phyloP scores from a whole-genome alignment of 768 basidiomycete species.

The Suillus cothurnatus region DNA sequence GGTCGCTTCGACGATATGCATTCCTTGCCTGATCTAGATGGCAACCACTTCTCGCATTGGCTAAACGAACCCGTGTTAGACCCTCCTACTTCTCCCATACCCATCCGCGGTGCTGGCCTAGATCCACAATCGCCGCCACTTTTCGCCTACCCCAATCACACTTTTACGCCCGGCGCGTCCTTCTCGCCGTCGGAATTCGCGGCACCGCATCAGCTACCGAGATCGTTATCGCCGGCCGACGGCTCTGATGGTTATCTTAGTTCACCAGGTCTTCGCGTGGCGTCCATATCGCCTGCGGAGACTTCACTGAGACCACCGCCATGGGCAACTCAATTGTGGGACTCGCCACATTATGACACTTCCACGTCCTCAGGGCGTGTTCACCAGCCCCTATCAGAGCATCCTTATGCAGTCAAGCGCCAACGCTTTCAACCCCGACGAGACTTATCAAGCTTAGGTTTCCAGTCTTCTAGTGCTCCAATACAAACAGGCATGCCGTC shows the following conservation, averaged over 20 bases:
- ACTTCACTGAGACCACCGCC: slow-evolving; percentile 58
- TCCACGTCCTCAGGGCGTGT: slow-evolving; percentile 47
- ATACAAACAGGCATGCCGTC: slow-evolving; percentile 48
- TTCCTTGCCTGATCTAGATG: slow-evolving; percentile 42
- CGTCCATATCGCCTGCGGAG: slow-evolving; percentile 64
- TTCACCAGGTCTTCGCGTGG: slow-evolving; percentile 44
- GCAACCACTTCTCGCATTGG: slow-evolving; percentile 56
- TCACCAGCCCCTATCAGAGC: slow-evolving; percentile 49
- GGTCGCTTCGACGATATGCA: slow-evolving; percentile 35
- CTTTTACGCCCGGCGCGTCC: slow-evolving; percentile 49
- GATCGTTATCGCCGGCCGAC: slow-evolving; percentile 61
- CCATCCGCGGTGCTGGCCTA: slow-evolving; percentile 52
- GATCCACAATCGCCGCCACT: slow-evolving; percentile 48
- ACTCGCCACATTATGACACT: slow-evolving; percentile 47
- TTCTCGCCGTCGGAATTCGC: slow-evolving; percentile 67
- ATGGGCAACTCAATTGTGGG: slow-evolving; percentile 73
- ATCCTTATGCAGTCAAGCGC: slow-evolving; percentile 43
- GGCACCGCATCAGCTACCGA: slow-evolving; percentile 60
- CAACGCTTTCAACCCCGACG: slow-evolving; percentile 43
- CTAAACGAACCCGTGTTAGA: slow-evolving; percentile 59
- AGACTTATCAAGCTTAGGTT: slow-evolving; percentile 47
- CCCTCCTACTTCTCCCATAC: slow-evolving; percentile 60
- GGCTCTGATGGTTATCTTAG: slow-evolving; percentile 49
- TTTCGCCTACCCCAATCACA: slow-evolving; percentile 48
- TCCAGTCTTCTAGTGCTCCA: slow-evolving; percentile 76